Conservation (phyloP, 2,329 filamentous ascomycete genomes). For the Aspergillus niger region DNA sequence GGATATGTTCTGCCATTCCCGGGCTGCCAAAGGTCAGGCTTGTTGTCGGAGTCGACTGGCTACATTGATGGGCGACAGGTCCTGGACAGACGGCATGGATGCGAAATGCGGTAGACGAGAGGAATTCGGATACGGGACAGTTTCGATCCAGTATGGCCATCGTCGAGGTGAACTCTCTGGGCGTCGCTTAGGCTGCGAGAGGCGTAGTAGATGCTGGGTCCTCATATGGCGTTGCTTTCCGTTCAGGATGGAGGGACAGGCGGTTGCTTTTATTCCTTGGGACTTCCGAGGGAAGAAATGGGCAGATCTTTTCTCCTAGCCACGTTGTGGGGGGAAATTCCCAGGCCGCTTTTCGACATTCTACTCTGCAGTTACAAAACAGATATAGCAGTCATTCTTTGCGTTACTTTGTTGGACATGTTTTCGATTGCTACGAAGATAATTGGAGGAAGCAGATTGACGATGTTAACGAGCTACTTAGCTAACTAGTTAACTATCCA, state of each 20-base stretch:
- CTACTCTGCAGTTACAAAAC: conserved; percentile 10
- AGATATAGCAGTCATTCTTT: conserved; percentile 9
- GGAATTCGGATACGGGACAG: conserved; percentile 21
- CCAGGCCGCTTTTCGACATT: conserved; percentile 4
- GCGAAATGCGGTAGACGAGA: conserved; percentile 18
- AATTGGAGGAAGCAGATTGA: neutral
- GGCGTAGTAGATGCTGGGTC: conserved; percentile 5
- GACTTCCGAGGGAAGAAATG: neutral
- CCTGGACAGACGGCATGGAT: conserved; percentile 20
- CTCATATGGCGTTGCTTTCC: conserved; percentile 17
- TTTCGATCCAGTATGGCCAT: conserved; percentile 18
- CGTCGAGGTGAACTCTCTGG: conserved; percentile 4
- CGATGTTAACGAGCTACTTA: neutral
- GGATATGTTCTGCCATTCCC: conserved; percentile 20
- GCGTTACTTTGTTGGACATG: conserved; percentile 10
- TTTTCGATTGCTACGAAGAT: conserved; percentile 3
- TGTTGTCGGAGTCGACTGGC: conserved; percentile 19
- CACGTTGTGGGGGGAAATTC: neutral
- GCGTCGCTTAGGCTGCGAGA: conserved; percentile 4
- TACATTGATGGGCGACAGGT: conserved; percentile 23
- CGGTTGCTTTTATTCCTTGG: conserved; percentile 5
- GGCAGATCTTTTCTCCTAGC: neutral
- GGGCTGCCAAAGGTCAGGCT: conserved; percentile 22
- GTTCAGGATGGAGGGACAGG: conserved; percentile 11
- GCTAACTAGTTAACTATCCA: neutral